phyloP scores from a whole-genome alignment of 495 filamentous ascomycete genomes.

The Hypoxylon trugodes region DNA sequence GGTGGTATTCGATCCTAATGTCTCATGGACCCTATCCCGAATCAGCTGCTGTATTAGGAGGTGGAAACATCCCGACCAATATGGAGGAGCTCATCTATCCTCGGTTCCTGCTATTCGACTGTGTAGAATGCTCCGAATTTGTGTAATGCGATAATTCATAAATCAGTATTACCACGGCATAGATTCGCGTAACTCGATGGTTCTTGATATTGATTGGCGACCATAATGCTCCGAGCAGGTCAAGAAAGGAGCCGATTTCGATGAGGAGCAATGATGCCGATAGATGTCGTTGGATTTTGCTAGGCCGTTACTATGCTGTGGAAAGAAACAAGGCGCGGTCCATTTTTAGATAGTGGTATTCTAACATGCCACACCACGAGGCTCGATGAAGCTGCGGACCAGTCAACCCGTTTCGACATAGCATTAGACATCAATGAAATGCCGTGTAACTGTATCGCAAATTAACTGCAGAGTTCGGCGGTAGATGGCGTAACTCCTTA shows the following conservation, averaged over 20 bases:
- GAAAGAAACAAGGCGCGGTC: neutral
- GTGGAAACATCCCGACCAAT: slow-evolving; percentile 1
- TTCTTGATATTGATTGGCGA: neutral
- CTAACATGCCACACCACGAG: slow-evolving; percentile 21
- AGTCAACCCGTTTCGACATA: slow-evolving; percentile 1
- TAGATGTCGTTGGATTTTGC: neutral
- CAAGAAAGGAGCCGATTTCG: neutral
- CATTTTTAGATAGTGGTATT: slow-evolving; percentile 3
- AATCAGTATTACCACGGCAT: neutral
- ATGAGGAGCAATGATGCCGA: neutral
- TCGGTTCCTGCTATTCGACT: neutral
- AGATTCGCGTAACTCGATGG: neutral
- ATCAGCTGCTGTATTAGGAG: neutral
- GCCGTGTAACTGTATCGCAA: slow-evolving; percentile 20
- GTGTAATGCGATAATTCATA: neutral
- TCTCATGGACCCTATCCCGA: neutral
- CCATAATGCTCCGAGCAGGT: neutral
- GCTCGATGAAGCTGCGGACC: slow-evolving; percentile 19
- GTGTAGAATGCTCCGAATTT: neutral
- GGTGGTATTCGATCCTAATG: neutral
- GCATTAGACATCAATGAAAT: slow-evolving; percentile 8
- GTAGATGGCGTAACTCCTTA: slow-evolving; percentile 23
- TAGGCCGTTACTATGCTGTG: neutral
- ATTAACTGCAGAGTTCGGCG: slow-evolving; percentile 17
- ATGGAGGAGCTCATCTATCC: no score